These are phyloP conservation scores for Pelargonium nanum DNA, from an alignment of 345 rosid genomes.

Conservation along the genomic window DNA sequence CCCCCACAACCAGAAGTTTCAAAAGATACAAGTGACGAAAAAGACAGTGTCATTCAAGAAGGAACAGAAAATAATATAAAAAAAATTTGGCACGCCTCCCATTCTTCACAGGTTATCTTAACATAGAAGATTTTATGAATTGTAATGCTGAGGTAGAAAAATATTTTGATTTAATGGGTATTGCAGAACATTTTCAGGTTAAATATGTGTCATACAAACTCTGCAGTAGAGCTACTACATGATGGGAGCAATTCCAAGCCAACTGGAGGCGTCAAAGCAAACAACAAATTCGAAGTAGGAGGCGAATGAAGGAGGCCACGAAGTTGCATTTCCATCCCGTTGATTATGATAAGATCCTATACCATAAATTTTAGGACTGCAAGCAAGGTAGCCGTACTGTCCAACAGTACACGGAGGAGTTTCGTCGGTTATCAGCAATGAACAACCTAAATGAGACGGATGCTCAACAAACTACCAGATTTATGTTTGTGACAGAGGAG, in stretches of 20 bases:
- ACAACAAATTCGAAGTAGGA: background rate
- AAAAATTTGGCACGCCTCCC: conserved; percentile 5
- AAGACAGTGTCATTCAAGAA: too few relatives aligned
- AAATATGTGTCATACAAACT: background rate
- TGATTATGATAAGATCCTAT: conserved; percentile 7
- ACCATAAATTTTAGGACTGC: background rate
- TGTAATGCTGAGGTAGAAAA: background rate
- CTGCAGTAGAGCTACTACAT: background rate
- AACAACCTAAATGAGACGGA: background rate
- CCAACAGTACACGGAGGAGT: background rate
- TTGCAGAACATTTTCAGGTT: background rate
- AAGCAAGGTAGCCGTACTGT: background rate
- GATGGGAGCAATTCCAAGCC: background rate
- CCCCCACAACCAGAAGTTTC: too few relatives aligned
- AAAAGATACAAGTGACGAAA: too few relatives aligned
- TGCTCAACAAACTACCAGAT: background rate
- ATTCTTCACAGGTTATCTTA: background rate
- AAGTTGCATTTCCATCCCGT: background rate
- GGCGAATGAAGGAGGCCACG: background rate
- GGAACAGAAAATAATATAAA: too few relatives aligned
- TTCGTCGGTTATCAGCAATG: background rate
- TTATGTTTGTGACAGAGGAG: background rate
- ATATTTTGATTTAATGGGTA: conserved; percentile 1
- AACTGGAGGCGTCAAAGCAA: background rate
- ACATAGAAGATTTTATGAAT: conserved; percentile 4